Conservation (phyloP, 228 moss, liverwort and hornwort species). For the Sphagnum fallax region DNA sequence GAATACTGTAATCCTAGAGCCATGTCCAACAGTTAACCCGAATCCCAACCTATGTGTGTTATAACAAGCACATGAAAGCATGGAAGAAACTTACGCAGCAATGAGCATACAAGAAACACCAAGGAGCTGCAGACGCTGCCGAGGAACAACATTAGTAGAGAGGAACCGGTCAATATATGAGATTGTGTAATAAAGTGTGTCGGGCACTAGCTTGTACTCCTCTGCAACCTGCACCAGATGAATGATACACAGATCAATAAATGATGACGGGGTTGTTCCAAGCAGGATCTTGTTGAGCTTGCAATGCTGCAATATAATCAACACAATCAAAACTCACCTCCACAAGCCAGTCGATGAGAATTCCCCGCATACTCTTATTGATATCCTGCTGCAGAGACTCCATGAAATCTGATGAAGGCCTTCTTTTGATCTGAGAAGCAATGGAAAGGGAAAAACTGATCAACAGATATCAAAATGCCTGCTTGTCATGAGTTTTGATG, state of each 20-base stretch:
- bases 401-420: slow-evolving; percentile 52
- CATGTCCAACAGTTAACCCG: background rate
- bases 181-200: slow-evolving; percentile 53
- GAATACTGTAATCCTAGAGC: background rate
- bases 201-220: slow-evolving; percentile 53
- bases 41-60: too few species aligned
- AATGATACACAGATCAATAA: background rate
- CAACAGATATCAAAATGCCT: too few species aligned
- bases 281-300: too few species aligned
- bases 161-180: slow-evolving; percentile 60
- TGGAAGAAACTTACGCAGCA: slow-evolving; percentile 41
- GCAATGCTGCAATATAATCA: too few species aligned
- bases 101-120: slow-evolving; percentile 68
- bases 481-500: too few species aligned
- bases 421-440: slow-evolving; percentile 31
- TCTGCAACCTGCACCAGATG: slow-evolving; percentile 39
- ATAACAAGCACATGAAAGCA: too few species aligned
- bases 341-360: slow-evolving; percentile 62
- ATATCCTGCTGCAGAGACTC: slow-evolving; percentile 61
- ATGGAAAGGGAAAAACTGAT: too few species aligned
- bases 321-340: slow-evolving; percentile 18
- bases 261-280: too few species aligned
- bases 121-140: slow-evolving; percentile 49
- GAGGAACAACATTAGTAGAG: slow-evolving; percentile 38
- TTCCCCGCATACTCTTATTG: slow-evolving; percentile 49